phyloP scores from a whole-genome alignment of 2,329 filamentous ascomycete genomes.

The Stemphylium beticola region DNA sequence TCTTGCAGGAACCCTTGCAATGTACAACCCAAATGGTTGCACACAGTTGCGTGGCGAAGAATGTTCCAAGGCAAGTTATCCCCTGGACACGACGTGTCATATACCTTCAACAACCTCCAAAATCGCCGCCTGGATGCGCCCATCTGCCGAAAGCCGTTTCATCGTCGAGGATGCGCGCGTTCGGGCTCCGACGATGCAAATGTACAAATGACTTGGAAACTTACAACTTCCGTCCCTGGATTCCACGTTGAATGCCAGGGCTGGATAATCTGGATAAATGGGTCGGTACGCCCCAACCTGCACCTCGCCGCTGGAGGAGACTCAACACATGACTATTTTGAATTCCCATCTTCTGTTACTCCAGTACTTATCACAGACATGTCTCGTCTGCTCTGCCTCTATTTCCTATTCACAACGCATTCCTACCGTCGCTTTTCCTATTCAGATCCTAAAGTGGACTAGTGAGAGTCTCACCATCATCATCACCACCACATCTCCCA shows the following conservation, averaged over 20 bases:
- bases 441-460: slow-evolving; percentile 43
- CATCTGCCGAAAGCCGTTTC: neutral
- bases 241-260: neutral
- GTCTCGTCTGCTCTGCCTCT: slow-evolving; percentile 13
- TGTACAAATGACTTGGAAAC: too few relatives aligned
- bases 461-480: slow-evolving; percentile 22
- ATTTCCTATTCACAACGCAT: slow-evolving; percentile 32
- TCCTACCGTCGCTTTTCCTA: slow-evolving; percentile 27
- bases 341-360: neutral
- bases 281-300: slow-evolving; percentile 4
- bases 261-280: slow-evolving; percentile 4
- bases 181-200: neutral
- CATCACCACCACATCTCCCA: slow-evolving; percentile 8
- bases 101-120: too few relatives aligned
- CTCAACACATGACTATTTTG: neutral
- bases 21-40: neutral
- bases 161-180: neutral
- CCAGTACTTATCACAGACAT: slow-evolving; percentile 12
- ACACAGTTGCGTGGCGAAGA: neutral
- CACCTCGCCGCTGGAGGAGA: neutral
- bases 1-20: neutral
- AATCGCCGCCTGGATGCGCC: neutral
- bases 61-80: neutral
- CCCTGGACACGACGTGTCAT: too few relatives aligned
- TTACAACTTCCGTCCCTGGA: too few relatives aligned